phyloP scores from a whole-genome alignment of 2,329 filamentous ascomycete species.

The Pestalotiopsis sp. region DNA sequence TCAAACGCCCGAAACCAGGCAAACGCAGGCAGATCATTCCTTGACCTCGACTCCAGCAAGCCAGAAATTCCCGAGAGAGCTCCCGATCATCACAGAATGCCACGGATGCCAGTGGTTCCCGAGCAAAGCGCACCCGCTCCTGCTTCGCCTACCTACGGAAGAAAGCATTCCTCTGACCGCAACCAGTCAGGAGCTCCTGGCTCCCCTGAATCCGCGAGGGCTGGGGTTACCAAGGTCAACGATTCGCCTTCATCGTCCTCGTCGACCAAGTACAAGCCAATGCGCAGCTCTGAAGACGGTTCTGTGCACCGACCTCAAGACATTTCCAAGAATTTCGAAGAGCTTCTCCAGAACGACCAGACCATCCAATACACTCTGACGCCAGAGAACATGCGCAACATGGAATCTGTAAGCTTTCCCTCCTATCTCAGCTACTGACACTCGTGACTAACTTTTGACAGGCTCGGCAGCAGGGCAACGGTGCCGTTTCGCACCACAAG shows the following conservation, averaged over 20 bases:
- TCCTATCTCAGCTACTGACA: not conserved
- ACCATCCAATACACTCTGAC: slow-evolving; percentile 83
- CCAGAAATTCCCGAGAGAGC: slow-evolving; percentile 22
- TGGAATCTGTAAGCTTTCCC: slow-evolving; percentile 63
- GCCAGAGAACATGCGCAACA: slow-evolving; percentile 74
- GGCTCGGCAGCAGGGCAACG: slow-evolving; percentile 26
- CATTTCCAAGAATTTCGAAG: slow-evolving; percentile 70
- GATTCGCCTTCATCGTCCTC: slow-evolving; percentile 52
- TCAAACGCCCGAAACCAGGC: slow-evolving; percentile 20
- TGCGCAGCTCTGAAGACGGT: slow-evolving; percentile 61
- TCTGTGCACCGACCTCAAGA: slow-evolving; percentile 50
- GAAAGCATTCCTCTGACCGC: slow-evolving; percentile 7
- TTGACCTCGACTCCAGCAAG: slow-evolving; percentile 20
- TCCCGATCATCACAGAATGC: slow-evolving; percentile 19
- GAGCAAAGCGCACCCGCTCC: slow-evolving; percentile 28
- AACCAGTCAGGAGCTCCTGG: slow-evolving; percentile 16
- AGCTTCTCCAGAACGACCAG: slow-evolving; percentile 78
- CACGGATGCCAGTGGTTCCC: slow-evolving; percentile 29
- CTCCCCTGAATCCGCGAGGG: slow-evolving; percentile 29
- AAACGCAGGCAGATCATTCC: slow-evolving; percentile 7
- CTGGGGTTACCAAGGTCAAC: slow-evolving; percentile 41
- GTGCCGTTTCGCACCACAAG: slow-evolving; percentile 41
- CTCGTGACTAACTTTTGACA: not conserved
- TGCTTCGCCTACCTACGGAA: slow-evolving; percentile 16
- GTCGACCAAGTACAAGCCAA: slow-evolving; percentile 50